These are phyloP conservation scores for Alternaria postmessia DNA, from an alignment of 2,329 filamentous ascomycete genomes.

Conservation along the genomic window DNA sequence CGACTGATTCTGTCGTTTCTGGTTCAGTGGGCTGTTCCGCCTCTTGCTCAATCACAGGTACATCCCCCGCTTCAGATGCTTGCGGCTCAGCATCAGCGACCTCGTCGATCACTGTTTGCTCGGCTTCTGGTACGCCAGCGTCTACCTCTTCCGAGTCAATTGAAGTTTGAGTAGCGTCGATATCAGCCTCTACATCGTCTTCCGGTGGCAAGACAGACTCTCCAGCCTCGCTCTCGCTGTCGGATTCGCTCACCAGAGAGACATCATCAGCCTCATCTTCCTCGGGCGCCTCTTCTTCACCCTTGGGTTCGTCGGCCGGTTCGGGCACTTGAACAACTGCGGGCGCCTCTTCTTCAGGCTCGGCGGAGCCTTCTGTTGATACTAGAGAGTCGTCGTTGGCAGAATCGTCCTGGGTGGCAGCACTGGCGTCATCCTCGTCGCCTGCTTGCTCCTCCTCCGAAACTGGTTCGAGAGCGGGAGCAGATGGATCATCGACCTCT, in stretches of 20 bases:
- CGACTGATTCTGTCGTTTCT: not conserved
- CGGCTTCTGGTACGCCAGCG: conserved; percentile 1
- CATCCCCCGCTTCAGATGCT: conserved; percentile 4
- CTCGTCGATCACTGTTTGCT: not conserved
- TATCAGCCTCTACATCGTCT: conserved; percentile 2
- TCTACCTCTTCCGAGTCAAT: not conserved
- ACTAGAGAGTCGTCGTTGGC: conserved; percentile 2
- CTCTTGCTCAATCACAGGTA: not conserved
- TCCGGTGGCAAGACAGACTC: not conserved
- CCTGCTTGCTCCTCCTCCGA: not conserved
- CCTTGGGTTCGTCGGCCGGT: conserved; percentile 7
- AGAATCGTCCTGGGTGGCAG: not conserved
- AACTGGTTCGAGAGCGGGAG: not conserved
- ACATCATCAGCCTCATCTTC: conserved; percentile 3
- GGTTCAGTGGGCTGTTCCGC: conserved; percentile 8
- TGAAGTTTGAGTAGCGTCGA: not conserved
- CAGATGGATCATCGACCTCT: conserved; percentile 4
- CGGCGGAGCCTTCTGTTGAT: conserved; percentile 10
- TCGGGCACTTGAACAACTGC: conserved; percentile 8
- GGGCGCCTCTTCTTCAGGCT: conserved; percentile 3
- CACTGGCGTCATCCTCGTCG: not conserved
- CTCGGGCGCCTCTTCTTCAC: not conserved
- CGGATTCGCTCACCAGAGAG: conserved; percentile 3
- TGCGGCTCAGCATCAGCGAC: not conserved
- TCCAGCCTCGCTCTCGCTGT: conserved; percentile 1